phyloP scores from a whole-genome alignment of 192 early-diverging fungal genomes.

The Phycomyces nitens region DNA sequence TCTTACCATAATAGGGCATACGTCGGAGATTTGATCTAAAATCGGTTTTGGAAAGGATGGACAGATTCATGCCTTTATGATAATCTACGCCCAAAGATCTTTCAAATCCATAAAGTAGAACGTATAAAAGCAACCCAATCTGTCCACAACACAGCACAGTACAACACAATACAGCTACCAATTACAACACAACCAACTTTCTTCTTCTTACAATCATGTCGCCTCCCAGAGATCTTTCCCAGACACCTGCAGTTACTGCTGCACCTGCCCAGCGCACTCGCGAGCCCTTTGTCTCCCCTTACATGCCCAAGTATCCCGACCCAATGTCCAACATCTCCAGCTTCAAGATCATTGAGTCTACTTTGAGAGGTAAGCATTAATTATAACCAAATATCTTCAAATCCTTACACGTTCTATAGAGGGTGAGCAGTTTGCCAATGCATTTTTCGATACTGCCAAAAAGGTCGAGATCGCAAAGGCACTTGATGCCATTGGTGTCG shows the following conservation, averaged over 20 bases:
- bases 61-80: neutral
- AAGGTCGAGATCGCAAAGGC: constrained; percentile 98
- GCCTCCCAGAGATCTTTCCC: constrained; percentile 16
- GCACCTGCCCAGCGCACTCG: constrained; percentile 11
- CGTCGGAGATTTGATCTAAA: neutral
- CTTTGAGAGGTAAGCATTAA: constrained; percentile 66
- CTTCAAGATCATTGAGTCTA: constrained; percentile 96
- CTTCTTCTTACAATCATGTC: constrained; percentile 16
- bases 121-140: no score
- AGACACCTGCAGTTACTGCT: neutral
- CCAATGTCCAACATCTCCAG: constrained; percentile 81
- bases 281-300: constrained; percentile 41
- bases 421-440: constrained; percentile 99
- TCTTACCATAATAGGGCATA: constrained; percentile 2
- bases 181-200: no score
- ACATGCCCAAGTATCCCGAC: constrained; percentile 54
- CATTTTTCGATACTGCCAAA: constrained; percentile 95
- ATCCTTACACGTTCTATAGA: constrained; percentile 58
- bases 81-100: neutral
- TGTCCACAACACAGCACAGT: no score
- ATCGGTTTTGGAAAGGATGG: neutral
- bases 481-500: constrained; percentile 95
- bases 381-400: constrained; percentile 11
- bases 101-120: no score
- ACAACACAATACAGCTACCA: no score